A percentile compares a stretch with the other conserved stretches of the same genome.
Evolutionary conservation across 2,329 filamentous ascomycete species (phyloP).

Genomic region (Pezicula carpinea): DNA sequence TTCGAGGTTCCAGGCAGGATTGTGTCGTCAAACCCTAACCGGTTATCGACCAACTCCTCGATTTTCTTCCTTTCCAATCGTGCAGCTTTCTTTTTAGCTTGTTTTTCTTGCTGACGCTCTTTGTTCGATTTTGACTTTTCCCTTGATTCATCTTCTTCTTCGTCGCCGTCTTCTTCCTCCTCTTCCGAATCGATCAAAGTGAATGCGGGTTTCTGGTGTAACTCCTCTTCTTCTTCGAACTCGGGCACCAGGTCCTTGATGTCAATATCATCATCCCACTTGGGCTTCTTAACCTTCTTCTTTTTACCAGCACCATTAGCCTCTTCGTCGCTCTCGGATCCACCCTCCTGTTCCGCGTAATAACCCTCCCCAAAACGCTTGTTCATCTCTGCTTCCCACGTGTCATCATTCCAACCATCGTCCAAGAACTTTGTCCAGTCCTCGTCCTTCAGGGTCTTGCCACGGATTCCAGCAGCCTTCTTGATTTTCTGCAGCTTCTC

Average conservation of each 20-base stretch:
- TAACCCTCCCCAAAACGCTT: slow-evolving; percentile 87
- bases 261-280: slow-evolving; percentile 96
- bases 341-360: slow-evolving; percentile 67
- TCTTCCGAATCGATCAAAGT: slow-evolving; percentile 38
- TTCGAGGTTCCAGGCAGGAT: slow-evolving; percentile 51
- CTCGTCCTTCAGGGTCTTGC: slow-evolving; percentile 63
- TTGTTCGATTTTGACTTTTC: slow-evolving; percentile 58
- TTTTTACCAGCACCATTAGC: slow-evolving; percentile 55
- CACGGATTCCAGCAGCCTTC: slow-evolving; percentile 75
- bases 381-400: slow-evolving; percentile 89
- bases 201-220: slow-evolving; percentile 40
- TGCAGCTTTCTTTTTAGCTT: slow-evolving; percentile 62
- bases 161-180: slow-evolving; percentile 29
- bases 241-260: slow-evolving; percentile 89
- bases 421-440: slow-evolving; percentile 85
- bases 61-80: slow-evolving; percentile 78
- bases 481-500: slow-evolving; percentile 84
- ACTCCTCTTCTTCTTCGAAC: slow-evolving; percentile 47
- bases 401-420: slow-evolving; percentile 80
- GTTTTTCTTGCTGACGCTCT: slow-evolving; percentile 54
- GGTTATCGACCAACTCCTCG: slow-evolving; percentile 79
- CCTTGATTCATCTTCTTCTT: slow-evolving; percentile 28
- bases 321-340: slow-evolving; percentile 52
- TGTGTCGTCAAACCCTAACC: slow-evolving; percentile 61
- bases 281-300: slow-evolving; percentile 71